These are phyloP conservation scores for Debaryomyces maramus DNA, from an alignment of 805 yeast species.

Conservation along the genomic window DNA sequence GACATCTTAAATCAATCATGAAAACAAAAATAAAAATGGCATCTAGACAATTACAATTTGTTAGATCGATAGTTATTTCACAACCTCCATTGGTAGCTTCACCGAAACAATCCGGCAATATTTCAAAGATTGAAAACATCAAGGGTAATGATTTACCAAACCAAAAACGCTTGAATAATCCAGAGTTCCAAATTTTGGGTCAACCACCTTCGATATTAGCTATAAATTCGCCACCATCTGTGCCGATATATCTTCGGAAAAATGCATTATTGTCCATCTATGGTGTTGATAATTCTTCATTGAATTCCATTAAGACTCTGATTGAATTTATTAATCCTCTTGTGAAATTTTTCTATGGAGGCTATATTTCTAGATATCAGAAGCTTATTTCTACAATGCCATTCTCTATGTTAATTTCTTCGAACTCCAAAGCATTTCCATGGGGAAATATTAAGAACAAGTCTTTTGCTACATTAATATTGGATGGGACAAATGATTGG, in stretches of 20 bases:
- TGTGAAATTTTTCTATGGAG: conserved; percentile 46
- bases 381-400: conserved; percentile 50
- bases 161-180: conserved; percentile 20
- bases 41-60: conserved; percentile 6
- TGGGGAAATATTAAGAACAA: conserved; percentile 23
- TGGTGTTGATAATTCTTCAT: conserved; percentile 22
- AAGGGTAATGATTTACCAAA: conserved; percentile 14
- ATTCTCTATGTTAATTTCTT: conserved; percentile 43
- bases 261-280: conserved; percentile 53
- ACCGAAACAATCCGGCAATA: conserved; percentile 6
- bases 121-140: conserved; percentile 11
- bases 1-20: too few relatives aligned
- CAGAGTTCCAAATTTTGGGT: conserved; percentile 46
- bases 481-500: conserved; percentile 67
- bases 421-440: conserved; percentile 24
- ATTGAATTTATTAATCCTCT: conserved; percentile 38
- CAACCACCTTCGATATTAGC: conserved; percentile 49
- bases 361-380: conserved; percentile 46
- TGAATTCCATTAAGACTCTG: conserved; percentile 20
- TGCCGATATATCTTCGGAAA: conserved; percentile 50
- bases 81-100: conserved; percentile 8
- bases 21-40: neutral
- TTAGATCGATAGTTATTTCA: conserved; percentile 11
- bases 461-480: conserved; percentile 43
- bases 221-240: conserved; percentile 57